Conservation (phyloP, 2,329 filamentous ascomycete species). For the Didymella sp. region DNA sequence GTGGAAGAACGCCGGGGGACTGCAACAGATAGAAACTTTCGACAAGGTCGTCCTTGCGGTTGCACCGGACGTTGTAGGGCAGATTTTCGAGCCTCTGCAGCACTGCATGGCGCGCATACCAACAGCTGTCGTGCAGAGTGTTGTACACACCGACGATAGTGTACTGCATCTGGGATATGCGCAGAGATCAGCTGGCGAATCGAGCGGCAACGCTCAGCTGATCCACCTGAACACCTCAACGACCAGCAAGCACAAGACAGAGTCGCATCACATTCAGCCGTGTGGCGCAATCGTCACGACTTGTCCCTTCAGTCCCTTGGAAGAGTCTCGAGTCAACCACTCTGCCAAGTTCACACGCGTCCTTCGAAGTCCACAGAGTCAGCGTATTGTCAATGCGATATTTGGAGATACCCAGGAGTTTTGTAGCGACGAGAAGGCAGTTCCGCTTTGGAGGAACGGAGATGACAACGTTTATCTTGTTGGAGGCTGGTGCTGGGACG, state of each 20-base stretch:
- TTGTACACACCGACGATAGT: constrained; percentile 53
- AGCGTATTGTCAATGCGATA: constrained; percentile 56
- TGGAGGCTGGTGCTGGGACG: constrained; percentile 70
- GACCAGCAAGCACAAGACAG: constrained; percentile 50
- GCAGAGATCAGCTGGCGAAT: not conserved
- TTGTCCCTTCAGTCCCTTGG: constrained; percentile 53
- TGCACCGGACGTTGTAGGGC: constrained; percentile 60
- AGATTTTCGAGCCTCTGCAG: constrained; percentile 56
- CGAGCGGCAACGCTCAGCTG: constrained; percentile 27
- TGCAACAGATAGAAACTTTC: constrained; percentile 49
- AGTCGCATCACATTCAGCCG: constrained; percentile 61
- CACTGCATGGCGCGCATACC: constrained; percentile 55
- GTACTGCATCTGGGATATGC: constrained; percentile 13
- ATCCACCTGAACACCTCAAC: constrained; percentile 47
- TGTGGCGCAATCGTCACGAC: constrained; percentile 63
- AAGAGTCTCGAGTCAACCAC: constrained; percentile 53
- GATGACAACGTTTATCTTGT: constrained; percentile 62
- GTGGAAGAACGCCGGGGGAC: constrained; percentile 40
- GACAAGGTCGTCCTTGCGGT: constrained; percentile 63
- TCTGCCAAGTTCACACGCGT: constrained; percentile 61
- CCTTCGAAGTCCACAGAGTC: constrained; percentile 59
- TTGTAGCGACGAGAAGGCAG: constrained; percentile 26
- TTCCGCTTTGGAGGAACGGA: constrained; percentile 59
- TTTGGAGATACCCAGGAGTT: constrained; percentile 40
- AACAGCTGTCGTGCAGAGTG: constrained; percentile 57